A percentile compares a stretch with the other conserved stretches of the same genome.
Evolutionary conservation across 805 yeast genomes (phyloP).

Genomic region (Lachancea nothofagi): DNA sequence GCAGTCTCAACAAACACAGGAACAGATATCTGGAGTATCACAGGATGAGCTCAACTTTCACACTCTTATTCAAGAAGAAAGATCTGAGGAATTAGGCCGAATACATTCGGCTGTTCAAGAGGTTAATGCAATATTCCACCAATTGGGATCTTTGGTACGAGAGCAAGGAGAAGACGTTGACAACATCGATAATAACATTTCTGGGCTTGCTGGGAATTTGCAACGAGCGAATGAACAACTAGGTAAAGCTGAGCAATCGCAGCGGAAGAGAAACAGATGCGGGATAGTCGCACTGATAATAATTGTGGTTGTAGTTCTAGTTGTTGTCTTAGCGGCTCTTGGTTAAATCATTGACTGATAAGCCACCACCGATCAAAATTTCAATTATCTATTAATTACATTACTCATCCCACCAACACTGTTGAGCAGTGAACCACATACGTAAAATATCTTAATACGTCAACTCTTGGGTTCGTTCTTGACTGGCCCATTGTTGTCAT

Average conservation of each 20-base stretch:
- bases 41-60: conserved; percentile 61
- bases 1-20: conserved; percentile 7
- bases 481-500: not conserved
- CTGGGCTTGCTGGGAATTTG: conserved; percentile 56
- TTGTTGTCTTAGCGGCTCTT: conserved; percentile 49
- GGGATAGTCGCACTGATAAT: conserved; percentile 59
- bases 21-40: conserved; percentile 26
- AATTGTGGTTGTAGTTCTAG: conserved; percentile 50
- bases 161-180: conserved; percentile 86
- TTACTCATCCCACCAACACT: not conserved
- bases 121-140: conserved; percentile 79
- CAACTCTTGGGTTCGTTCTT: not conserved
- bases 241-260: conserved; percentile 68
- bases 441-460: not conserved
- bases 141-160: conserved; percentile 66
- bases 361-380: no score
- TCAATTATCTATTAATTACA: no score
- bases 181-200: conserved; percentile 73
- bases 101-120: conserved; percentile 77
- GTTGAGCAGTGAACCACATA: conserved; percentile 1
- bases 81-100: conserved; percentile 65
- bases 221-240: conserved; percentile 69
- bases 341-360: conserved; percentile 12
- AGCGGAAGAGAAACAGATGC: conserved; percentile 65
- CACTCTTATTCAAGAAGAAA: conserved; percentile 56